phyloP scores from a whole-genome alignment of 495 filamentous ascomycete species.

The Mytilinidion resinicola region DNA sequence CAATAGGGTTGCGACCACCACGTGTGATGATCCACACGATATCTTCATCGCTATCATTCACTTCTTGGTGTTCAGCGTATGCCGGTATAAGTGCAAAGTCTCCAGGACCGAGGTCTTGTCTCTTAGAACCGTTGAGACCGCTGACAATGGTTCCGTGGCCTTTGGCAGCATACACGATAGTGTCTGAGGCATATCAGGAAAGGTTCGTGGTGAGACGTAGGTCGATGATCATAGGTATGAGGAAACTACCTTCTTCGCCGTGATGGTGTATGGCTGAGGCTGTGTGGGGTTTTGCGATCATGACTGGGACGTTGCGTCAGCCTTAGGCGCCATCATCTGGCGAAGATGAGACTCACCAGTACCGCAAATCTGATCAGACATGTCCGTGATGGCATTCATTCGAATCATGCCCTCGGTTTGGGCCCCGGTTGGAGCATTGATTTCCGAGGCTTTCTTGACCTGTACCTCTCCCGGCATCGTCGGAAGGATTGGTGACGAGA shows the following conservation, averaged over 20 bases:
- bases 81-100: conserved; percentile 62
- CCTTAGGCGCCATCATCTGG: neutral
- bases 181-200: conserved; percentile 35
- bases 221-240: neutral
- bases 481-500: neutral
- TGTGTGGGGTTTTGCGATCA: conserved; percentile 51
- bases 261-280: conserved; percentile 49
- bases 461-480: conserved; percentile 25
- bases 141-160: conserved; percentile 47
- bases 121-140: conserved; percentile 38
- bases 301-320: conserved; percentile 37
- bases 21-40: conserved; percentile 55
- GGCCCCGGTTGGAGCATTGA: conserved; percentile 29
- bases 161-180: conserved; percentile 46
- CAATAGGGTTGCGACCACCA: conserved; percentile 50
- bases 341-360: conserved; percentile 11
- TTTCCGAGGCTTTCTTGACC: conserved; percentile 30
- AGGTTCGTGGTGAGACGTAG: neutral
- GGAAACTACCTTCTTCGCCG: conserved; percentile 39
- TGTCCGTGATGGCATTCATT: conserved; percentile 52
- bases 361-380: conserved; percentile 51
- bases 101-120: conserved; percentile 49
- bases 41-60: conserved; percentile 57
- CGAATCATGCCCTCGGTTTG: conserved; percentile 50
- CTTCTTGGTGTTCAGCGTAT: conserved; percentile 58